Evolutionary conservation across 495 filamentous ascomycete species (phyloP), one percentile per base, ranked within the genome.

Genomic region (Baudoinia panamericana): DNA sequence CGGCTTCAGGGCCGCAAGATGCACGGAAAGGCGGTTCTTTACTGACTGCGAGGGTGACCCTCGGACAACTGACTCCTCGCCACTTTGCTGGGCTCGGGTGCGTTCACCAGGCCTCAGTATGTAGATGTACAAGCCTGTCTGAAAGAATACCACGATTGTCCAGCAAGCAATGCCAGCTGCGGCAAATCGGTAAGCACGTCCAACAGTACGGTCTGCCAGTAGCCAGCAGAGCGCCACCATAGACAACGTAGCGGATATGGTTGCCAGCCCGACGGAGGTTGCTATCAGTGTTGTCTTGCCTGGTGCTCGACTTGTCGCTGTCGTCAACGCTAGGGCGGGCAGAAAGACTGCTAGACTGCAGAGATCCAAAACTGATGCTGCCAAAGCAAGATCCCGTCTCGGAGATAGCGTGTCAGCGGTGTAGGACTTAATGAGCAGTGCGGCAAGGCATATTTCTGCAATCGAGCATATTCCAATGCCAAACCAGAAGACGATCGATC

Each of bases 401-500:
- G 13, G 11, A 2, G 12, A 17, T 30, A 26, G 2, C 12, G 10
- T 17, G 20, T 2, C 8, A 19, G 2, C 4, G 20, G 11, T 16
- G 17, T 32, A 17, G 11, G 36, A 13, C 9, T 25, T 20, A 16
- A 43, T 36, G 22, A 22, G 16, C 13, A 36, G 25, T 13, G 40
- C 40, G 15, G 40, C 23, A 4, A 43, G 21, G 12, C 27, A 18
- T 10, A 30, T 4, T 3, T 35, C 13, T 3, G 40, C n/a, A 22
- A 16, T 36, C 22, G 23, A 19, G n/a, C 30, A 20, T 4, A 36
- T 13, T 9, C 22, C 26, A 21, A 22, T 13, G 23, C 35, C n/a
- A n/a, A 18, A 9, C 40, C 40, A 43, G 32, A 43, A 43, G 5
- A 19, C 40, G 4, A 20, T 37, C 15, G 40, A 35, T 4, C 40